These are phyloP conservation scores for Lizanozyma gosingica DNA, from an alignment of 1,139 yeast genomes.

Conservation along the genomic window DNA sequence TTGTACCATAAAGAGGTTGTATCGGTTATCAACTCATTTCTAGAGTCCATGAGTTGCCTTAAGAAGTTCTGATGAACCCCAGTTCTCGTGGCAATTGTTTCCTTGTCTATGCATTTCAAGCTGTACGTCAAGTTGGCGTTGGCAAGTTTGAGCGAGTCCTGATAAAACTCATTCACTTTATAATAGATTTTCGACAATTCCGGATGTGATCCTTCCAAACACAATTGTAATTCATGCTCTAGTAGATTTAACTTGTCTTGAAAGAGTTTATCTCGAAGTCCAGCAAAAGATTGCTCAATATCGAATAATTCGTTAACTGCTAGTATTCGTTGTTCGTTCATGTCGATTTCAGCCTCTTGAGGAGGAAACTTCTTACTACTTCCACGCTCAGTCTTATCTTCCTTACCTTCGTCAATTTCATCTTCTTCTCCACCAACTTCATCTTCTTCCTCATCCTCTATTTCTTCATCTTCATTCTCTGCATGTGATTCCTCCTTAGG, in stretches of 20 bases:
- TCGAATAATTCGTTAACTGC: constrained; percentile 65
- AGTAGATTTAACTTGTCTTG: constrained; percentile 67
- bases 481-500: constrained; percentile 6
- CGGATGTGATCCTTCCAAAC: constrained; percentile 87
- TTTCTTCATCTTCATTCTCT: constrained; percentile 7
- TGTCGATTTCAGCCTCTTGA: constrained; percentile 27
- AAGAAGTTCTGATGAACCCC: constrained; percentile 79
- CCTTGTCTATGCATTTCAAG: constrained; percentile 66
- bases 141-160: constrained; percentile 60
- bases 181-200: constrained; percentile 60
- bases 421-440: constrained; percentile 11
- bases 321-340: constrained; percentile 44
- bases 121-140: constrained; percentile 64
- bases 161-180: constrained; percentile 63
- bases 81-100: constrained; percentile 72
- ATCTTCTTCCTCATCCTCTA: constrained; percentile 10
- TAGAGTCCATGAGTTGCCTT: constrained; percentile 60
- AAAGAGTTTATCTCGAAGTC: constrained; percentile 67
- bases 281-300: constrained; percentile 81
- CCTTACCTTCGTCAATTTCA: constrained; percentile 19
- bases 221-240: constrained; percentile 78
- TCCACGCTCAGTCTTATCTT: constrained; percentile 17
- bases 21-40: constrained; percentile 54
- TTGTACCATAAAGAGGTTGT: constrained; percentile 91
- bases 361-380: constrained; percentile 7